A percentile compares a stretch with the other conserved stretches of the same genome.
Evolutionary conservation across 495 filamentous ascomycete genomes (phyloP).

Genomic region (Echria macrotheca): DNA sequence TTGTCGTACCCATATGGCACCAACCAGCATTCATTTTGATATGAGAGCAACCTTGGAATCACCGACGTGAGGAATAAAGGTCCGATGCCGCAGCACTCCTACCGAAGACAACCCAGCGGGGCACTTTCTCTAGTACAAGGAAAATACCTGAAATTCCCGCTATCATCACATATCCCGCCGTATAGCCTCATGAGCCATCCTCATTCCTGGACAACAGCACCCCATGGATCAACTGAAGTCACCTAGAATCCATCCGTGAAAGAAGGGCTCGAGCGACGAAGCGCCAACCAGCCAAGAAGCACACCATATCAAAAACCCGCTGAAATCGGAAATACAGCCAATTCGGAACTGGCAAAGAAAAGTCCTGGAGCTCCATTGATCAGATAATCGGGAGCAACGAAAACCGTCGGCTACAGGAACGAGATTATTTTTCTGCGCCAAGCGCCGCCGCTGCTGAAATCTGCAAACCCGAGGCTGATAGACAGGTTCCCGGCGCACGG

Average conservation of each 20-base stretch:
- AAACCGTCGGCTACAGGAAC: slow-evolving; percentile 9
- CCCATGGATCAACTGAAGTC: no score
- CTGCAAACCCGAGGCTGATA: slow-evolving; percentile 2
- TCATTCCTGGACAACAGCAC: not conserved
- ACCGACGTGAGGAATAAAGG: no score
- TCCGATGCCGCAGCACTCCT: no score
- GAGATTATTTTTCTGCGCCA: slow-evolving; percentile 16
- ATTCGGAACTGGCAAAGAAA: not conserved
- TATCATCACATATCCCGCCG: not conserved
- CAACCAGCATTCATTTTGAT: no score
- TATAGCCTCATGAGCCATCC: not conserved
- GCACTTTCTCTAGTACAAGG: not conserved
- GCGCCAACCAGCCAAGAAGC: no score
- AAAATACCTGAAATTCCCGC: not conserved
- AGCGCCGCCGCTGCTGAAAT: slow-evolving; percentile 5
- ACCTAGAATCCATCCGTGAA: no score
- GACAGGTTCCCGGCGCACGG: no score
- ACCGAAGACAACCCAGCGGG: not conserved
- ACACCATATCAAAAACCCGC: not conserved
- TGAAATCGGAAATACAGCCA: slow-evolving; percentile 4
- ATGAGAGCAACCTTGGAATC: no score
- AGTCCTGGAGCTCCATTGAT: slow-evolving; percentile 11
- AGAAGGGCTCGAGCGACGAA: no score
- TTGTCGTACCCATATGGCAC: no score
- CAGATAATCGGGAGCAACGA: slow-evolving; percentile 9